Conservation (phyloP, 768 basidiomycete genomes). For the Phylloporus sp. region DNA sequence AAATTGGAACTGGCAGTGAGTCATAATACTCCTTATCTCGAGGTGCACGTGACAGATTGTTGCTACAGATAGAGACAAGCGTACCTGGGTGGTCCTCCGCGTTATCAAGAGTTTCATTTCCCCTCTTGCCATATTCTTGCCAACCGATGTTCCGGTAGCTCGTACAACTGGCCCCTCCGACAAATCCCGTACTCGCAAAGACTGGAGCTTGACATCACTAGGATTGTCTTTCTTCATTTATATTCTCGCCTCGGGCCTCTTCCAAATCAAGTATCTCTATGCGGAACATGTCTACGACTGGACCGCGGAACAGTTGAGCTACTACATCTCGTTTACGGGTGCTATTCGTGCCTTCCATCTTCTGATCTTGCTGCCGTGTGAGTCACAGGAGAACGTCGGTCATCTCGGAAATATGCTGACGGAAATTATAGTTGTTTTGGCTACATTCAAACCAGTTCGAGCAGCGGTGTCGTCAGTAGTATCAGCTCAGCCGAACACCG, state of each 20-base stretch:
- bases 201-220: constrained; percentile 73
- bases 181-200: constrained; percentile 51
- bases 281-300: constrained; percentile 69
- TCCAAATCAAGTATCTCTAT: constrained; percentile 75
- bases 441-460: constrained; percentile 51
- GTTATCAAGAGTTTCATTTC: constrained; percentile 48
- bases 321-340: constrained; percentile 72
- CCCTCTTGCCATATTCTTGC: constrained; percentile 69
- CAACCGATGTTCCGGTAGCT: constrained; percentile 43
- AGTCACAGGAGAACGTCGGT: constrained; percentile 22
- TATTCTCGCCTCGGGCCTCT: constrained; percentile 65
- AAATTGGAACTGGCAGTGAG: constrained; percentile 10
- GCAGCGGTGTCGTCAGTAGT: constrained; percentile 5
- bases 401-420: constrained; percentile 35
- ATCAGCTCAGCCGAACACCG: constrained; percentile 2
- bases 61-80: background rate
- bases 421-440: constrained; percentile 47
- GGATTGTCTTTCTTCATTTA: constrained; percentile 62
- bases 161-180: constrained; percentile 54
- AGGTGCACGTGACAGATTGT: background rate
- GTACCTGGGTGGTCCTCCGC: constrained; percentile 9
- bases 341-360: constrained; percentile 61
- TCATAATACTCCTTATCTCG: background rate
- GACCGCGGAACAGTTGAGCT: constrained; percentile 65
- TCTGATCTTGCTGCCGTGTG: constrained; percentile 65